Conservation (phyloP, 495 filamentous ascomycete genomes). For the Talaromyces adpressus region DNA sequence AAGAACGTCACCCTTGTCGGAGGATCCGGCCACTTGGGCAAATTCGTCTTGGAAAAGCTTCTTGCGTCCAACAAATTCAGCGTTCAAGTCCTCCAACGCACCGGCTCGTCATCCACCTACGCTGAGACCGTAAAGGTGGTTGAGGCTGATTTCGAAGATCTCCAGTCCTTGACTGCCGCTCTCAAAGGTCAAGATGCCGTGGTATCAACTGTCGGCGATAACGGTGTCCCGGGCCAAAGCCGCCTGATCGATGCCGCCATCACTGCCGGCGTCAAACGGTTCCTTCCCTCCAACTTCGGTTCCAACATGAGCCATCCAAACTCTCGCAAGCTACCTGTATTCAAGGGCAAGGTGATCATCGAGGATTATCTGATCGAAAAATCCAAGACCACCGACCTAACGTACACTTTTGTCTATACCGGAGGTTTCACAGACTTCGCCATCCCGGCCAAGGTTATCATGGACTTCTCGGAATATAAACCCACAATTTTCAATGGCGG, state of each 20-base stretch:
- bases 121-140: constrained; percentile 9
- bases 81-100: constrained; percentile 30
- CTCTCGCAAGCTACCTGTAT: constrained; percentile 6
- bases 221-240: constrained; percentile 29
- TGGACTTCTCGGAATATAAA: background rate
- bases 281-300: constrained; percentile 28
- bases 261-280: constrained; percentile 51
- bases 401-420: constrained; percentile 43
- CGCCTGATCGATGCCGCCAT: constrained; percentile 50
- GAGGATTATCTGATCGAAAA: constrained; percentile 43
- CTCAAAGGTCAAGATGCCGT: constrained; percentile 51
- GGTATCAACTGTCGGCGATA: constrained; percentile 41
- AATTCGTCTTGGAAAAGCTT: constrained; percentile 25
- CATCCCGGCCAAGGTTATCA: constrained; percentile 16
- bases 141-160: constrained; percentile 7
- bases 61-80: constrained; percentile 20
- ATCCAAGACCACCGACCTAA: constrained; percentile 29
- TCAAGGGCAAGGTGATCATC: constrained; percentile 33
- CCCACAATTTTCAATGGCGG: constrained; percentile 20
- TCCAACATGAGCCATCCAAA: constrained; percentile 25
- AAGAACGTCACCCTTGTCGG: constrained; percentile 8
- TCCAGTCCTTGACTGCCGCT: constrained; percentile 21
- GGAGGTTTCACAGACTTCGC: constrained; percentile 50
- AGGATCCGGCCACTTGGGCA: constrained; percentile 11
- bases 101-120: constrained; percentile 14